Evolutionary conservation across 345 rosid genomes (phyloP).

Genomic region (Gossypioides kirkii): DNA sequence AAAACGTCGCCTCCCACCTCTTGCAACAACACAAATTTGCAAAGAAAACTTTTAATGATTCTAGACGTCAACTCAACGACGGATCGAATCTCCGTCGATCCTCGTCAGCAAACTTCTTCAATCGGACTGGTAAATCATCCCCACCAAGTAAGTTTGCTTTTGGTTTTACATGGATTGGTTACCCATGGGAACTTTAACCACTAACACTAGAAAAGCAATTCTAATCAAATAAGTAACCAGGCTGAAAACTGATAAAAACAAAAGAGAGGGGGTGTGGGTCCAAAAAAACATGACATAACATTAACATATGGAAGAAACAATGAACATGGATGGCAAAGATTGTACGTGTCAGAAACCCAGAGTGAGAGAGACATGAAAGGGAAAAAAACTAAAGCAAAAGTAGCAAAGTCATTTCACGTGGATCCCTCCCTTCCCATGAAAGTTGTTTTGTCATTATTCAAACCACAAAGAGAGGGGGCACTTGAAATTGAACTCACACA

Average conservation of each 20-base stretch:
- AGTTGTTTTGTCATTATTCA: not conserved
- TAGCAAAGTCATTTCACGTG: not conserved
- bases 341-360: conserved; percentile 1
- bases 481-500: not conserved
- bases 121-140: no score
- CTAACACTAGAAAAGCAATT: not conserved
- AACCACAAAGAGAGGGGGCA: not conserved
- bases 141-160: not conserved
- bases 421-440: not conserved
- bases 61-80: no score
- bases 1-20: no score
- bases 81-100: no score
- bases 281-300: conserved; percentile 3
- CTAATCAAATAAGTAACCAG: not conserved
- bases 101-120: no score
- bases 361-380: not conserved
- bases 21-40: no score
- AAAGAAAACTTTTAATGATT: no score
- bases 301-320: not conserved
- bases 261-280: not conserved
- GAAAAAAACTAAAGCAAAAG: not conserved
- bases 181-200: not conserved
- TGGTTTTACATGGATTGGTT: not conserved
- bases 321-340: not conserved
- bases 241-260: not conserved